Evolutionary conservation across 306 rosid species (phyloP), one percentile per base, ranked within the genome.

Genomic region (Trifolium subterraneum): DNA sequence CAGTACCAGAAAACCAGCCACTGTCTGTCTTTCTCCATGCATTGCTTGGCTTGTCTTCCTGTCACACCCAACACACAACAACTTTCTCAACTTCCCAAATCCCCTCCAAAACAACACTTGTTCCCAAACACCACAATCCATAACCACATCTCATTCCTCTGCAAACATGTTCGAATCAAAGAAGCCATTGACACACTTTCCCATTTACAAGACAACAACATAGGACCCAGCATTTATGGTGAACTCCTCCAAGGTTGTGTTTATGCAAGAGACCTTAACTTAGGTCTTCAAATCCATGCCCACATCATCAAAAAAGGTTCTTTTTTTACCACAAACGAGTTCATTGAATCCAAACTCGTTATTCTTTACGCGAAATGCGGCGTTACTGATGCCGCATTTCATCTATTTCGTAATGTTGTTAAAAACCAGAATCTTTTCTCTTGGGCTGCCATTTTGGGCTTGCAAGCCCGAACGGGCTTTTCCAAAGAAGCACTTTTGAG

Each of bases 181-280:
- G 78, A 75, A 69, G 92, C 98, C 12, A 51, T 89, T 8, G 42
- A 72, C 47, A 71, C 88, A 13, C 76, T 86, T 8, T 18, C 83
- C 31, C 70, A 82, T 64, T 64, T 19, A 8, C 31, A 1, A 29
- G 6, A 59, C 62, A 61, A 77, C 68, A 45, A 22, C 10, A 31
- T 73, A 7, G 90, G 87, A 23, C 90, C 88, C 4, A 87, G 73
- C 82, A 44, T 90, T 2, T 91, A 84, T 70, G 92, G 92, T 0
- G 89, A 86, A 60, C 88, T 93, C 19, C 96, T 93, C 16, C 98
- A 93, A 76, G 90, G 86, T 14, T 90, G 97, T 70, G 92, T 93
- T 45, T 82, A 84, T 82, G 85, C 84, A 18, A 84, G 97, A 52
- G 90, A 78, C 71, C 88, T 93, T 47, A 81, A 67, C 2, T 48